A percentile compares a stretch with the other conserved stretches of the same genome.
Evolutionary conservation across 768 basidiomycete genomes (phyloP).

Genomic region (Suillus occidentalis): DNA sequence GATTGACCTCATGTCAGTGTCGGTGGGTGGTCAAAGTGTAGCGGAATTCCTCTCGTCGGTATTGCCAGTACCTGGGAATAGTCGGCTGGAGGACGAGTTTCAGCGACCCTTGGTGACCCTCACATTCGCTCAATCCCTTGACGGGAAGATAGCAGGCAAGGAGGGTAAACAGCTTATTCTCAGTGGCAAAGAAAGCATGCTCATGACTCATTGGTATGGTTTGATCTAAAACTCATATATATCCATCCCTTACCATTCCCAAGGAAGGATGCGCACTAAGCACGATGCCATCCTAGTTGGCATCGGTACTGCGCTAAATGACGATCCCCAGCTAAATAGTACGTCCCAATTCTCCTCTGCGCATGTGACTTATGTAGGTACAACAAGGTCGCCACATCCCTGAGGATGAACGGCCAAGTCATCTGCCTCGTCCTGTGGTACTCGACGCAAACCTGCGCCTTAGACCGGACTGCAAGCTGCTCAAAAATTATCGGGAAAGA

Average conservation of each 20-base stretch:
- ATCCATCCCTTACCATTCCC: slow-evolving; percentile 4
- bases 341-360: slow-evolving; percentile 20
- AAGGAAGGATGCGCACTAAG: slow-evolving; percentile 79
- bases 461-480: slow-evolving; percentile 62
- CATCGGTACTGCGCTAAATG: slow-evolving; percentile 84
- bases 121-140: slow-evolving; percentile 83
- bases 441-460: slow-evolving; percentile 78
- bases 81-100: slow-evolving; percentile 10
- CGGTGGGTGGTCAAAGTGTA: neutral
- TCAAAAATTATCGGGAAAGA: slow-evolving; percentile 60
- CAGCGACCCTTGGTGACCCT: slow-evolving; percentile 67
- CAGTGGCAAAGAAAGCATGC: slow-evolving; percentile 84
- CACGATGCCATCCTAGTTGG: slow-evolving; percentile 94
- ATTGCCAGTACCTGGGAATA: slow-evolving; percentile 15
- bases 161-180: slow-evolving; percentile 74
- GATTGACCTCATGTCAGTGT: too few relatives aligned
- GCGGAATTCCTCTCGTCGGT: slow-evolving; percentile 27
- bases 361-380: slow-evolving; percentile 5
- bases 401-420: slow-evolving; percentile 32
- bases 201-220: slow-evolving; percentile 90
- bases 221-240: neutral
- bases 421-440: slow-evolving; percentile 79
- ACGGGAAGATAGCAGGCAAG: slow-evolving; percentile 84
- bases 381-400: slow-evolving; percentile 58
- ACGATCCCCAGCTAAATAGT: slow-evolving; percentile 96